Base-by-base conservation (phyloP, 1,284 basidiomycete genomes). In the Ceratobasidium sp. region DNA sequence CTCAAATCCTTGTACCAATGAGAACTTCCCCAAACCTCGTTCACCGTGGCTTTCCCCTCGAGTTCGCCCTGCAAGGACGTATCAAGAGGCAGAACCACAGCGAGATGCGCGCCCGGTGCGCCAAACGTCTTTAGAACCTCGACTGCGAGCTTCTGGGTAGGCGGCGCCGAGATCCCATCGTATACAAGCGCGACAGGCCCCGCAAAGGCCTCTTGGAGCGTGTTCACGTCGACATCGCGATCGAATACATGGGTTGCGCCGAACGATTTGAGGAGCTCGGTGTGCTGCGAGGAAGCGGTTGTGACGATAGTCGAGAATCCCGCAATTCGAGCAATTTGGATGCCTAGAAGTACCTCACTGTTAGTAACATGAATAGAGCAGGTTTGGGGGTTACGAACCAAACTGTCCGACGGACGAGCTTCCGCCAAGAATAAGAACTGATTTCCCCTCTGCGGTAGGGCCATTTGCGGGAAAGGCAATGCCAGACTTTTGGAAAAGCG, bases 221-320 rank as follows among this genome's bases (percentile, higher is more conserved):
- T 69, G 16, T 69, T 43, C 4, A 26, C 65, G 21, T 55, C 52
- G 16, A 78, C 60, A 26, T 80, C 77, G 48, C 86, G 82, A 73
- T 87, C 84, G 65, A 89, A 77, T 59, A 87, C 79, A 48, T 85
- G 80, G 0, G 85, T 86, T 0, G 86, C 89, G 1, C 89, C 88
- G 26, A 87, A 79, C 0, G 81, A 79, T 75, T 84, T 84, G 72
- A 89, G 82, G 46, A 78, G 76, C 0, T 78, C 79, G 23, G 78
- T 76, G 78, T 76, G 74, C 88, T 82, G 16, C 76, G 75, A 8
- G 5, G 85, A 88, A 1, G 87, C 82, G 1, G 85, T 76, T 39
- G 76, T 72, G 43, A 77, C 75, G 30, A 80, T 43, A 83, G 85
- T 77, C 21, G 62, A 74, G 58, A 77, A 76, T 6, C 76, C 76